A percentile compares a stretch with the other conserved stretches of the same genome.
Conservation (phyloP, 768 basidiomycete species). For the Botryobasidium botryosum region DNA sequence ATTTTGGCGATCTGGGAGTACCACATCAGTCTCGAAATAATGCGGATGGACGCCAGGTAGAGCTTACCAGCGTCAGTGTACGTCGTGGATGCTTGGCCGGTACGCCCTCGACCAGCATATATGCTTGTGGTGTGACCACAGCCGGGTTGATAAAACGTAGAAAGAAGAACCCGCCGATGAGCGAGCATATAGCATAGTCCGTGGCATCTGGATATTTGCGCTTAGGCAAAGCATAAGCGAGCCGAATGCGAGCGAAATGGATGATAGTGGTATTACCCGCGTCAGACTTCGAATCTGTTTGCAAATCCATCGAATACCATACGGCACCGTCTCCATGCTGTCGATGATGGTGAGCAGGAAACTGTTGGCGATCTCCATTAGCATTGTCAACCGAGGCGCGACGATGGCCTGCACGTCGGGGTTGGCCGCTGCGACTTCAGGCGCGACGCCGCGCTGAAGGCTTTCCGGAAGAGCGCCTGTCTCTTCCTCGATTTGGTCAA, state of each 20-base stretch:
- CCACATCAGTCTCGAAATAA: neutral
- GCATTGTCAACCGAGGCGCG: constrained; percentile 89
- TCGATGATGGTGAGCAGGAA: constrained; percentile 97
- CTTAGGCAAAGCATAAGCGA: constrained; percentile 26
- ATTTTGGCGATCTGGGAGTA: constrained; percentile 84
- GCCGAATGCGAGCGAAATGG: neutral
- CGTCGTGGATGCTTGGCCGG: constrained; percentile 96
- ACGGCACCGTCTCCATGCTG: constrained; percentile 95
- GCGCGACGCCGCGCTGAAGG: constrained; percentile 82
- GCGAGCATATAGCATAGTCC: constrained; percentile 94
- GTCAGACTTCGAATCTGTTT: constrained; percentile 97
- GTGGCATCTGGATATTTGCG: constrained; percentile 98
- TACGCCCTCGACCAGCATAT: constrained; percentile 96
- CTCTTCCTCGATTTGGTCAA: constrained; percentile 96
- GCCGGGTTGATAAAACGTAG: constrained; percentile 99
- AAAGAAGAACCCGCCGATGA: constrained; percentile 99
- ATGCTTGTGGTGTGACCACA: constrained; percentile 96
- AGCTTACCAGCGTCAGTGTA: constrained; percentile 72
- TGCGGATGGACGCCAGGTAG: neutral
- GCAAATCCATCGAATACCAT: constrained; percentile 99
- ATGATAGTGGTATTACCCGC: constrained; percentile 33
- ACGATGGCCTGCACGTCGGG: constrained; percentile 96
- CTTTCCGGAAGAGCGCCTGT: constrained; percentile 82
- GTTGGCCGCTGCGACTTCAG: constrained; percentile 89
- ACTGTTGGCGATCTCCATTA: constrained; percentile 99